Evolutionary conservation across 208 protist species (phyloP), one percentile per base, ranked within the genome.

Genomic region (Crithidia mellificae): DNA sequence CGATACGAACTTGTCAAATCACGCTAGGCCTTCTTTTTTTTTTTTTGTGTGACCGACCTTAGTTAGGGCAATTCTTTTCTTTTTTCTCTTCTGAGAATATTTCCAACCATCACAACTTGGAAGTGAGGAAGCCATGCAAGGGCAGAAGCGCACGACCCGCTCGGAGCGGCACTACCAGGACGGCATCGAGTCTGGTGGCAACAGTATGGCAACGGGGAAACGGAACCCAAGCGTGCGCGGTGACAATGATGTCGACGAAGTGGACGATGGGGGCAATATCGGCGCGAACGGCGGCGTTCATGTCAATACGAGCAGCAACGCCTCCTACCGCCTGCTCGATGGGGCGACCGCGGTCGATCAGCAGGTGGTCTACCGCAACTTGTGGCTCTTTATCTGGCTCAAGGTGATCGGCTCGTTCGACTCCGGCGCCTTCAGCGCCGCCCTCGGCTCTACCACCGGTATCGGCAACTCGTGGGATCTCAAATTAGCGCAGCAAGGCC

Each of bases 351-450:
- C n/a, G 3, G 29, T 74, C 14, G 78, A 83, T 44, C 41, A 24
- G 24, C 51, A 68, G 11, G 61, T 91, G 6, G 38, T 91, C 17
- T 68, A 70, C 3, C 66, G 75, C n/a, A 93, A 94, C 59, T 53
- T 96, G 55, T 75, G 74, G 44, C 74, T 94, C 20, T 96, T 96
- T 41, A 84, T 88, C 36, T 83, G 77, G 68, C 81, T 95, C 52
- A 94, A 96, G 66, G 79, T 82, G 4, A 85, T 94, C 36, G 86
- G 85, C 41, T 88, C 83, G n/a, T 95, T 88, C 69, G 92, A 97
- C 76, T 92, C 87, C 5, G 92, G 92, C 15, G 89, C 89, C 39
- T 95, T 94, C 77, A 92, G 87, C 52, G 92, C 88, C 15, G 88
- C 84, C 19, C 63, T 94, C 34, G 90, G 84, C 46, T 76, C 80